Conservation (phyloP, 2,329 filamentous ascomycete genomes). For the Penicillium sp. region DNA sequence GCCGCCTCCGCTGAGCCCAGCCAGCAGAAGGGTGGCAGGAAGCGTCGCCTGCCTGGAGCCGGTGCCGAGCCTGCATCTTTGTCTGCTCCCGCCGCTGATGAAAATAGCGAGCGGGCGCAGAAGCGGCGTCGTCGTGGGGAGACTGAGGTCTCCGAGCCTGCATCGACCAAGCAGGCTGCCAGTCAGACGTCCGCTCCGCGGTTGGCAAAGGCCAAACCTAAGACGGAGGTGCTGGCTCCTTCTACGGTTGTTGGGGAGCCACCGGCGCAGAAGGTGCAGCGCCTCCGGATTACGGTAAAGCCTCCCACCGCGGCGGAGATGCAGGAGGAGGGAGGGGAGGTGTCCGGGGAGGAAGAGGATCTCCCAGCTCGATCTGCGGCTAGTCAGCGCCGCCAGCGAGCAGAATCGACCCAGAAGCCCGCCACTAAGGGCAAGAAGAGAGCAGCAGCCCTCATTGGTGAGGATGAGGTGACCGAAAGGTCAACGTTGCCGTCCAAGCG, state of each 20-base stretch:
- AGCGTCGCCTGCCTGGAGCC: constrained; percentile 10
- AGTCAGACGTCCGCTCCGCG: neutral
- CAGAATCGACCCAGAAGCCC: neutral
- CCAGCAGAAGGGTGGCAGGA: constrained; percentile 13
- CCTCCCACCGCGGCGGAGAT: constrained; percentile 9
- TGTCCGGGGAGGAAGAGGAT: neutral
- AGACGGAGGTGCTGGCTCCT: neutral
- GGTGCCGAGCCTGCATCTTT: neutral
- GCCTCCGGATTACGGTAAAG: constrained; percentile 18
- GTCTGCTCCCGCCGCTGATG: neutral
- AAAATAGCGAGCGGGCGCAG: neutral
- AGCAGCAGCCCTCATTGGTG: constrained; percentile 2
- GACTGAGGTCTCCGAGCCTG: constrained; percentile 6
- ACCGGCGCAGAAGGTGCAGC: constrained; percentile 17
- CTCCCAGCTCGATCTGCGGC: neutral
- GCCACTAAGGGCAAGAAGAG: constrained; percentile 2
- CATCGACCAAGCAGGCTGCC: neutral
- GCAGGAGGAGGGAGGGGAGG: neutral
- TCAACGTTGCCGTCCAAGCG: neutral
- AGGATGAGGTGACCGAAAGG: neutral
- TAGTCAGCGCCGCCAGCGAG: neutral
- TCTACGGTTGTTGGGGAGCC: constrained; percentile 1
- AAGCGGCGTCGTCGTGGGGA: constrained; percentile 4
- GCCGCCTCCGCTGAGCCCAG: neutral
- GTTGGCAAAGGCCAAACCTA: constrained; percentile 1